A percentile compares a stretch with the other conserved stretches of the same genome.
These are phyloP conservation scores for Coemansia sp. DNA, from an alignment of 192 early-diverging fungal genomes.

Conservation along the genomic window DNA sequence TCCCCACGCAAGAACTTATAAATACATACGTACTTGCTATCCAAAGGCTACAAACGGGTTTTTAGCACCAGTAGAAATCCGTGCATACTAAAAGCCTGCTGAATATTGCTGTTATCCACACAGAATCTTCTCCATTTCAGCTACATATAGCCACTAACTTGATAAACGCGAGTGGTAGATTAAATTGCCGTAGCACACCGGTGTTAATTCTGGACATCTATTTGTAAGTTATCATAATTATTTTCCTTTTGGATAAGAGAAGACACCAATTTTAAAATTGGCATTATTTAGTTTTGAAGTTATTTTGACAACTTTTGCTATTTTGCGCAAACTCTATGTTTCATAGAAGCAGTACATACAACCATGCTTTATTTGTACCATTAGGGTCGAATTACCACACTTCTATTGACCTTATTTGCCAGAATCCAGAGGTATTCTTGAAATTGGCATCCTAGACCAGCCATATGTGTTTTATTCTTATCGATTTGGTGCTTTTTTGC, in stretches of 20 bases:
- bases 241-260: background rate
- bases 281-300: background rate
- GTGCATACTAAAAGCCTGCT: background rate
- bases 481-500: background rate
- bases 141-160: background rate
- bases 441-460: background rate
- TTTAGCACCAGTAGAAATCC: slow-evolving; percentile 22
- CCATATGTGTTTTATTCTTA: background rate
- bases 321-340: slow-evolving; percentile 22
- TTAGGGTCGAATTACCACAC: background rate
- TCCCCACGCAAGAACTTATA: background rate
- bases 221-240: background rate
- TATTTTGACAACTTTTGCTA: slow-evolving; percentile 33
- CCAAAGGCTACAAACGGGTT: slow-evolving; percentile 8
- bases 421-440: background rate
- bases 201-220: background rate
- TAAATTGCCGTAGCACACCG: background rate
- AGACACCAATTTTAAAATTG: background rate
- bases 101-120: background rate
- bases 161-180: background rate
- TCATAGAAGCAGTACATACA: slow-evolving; percentile 8
- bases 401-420: background rate
- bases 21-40: slow-evolving; percentile 4
- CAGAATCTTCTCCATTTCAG: background rate
- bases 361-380: background rate